Percentiles rank a stretch among this genome's conserved stretches.
Evolutionary conservation across 2,329 filamentous ascomycete species (phyloP).

Genomic region (Botrytis cinerea): DNA sequence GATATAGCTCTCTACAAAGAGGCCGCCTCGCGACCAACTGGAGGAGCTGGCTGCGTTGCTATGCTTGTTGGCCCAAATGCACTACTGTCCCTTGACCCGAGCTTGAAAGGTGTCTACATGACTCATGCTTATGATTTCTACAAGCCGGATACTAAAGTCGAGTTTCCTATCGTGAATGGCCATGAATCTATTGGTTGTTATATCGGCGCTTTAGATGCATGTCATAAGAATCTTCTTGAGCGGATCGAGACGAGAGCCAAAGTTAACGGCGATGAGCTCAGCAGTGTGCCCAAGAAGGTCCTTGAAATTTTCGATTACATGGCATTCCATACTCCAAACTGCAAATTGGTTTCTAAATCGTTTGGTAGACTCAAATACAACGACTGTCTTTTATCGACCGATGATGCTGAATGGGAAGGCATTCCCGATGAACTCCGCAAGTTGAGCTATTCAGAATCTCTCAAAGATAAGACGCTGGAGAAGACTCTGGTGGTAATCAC

Average conservation of each 20-base stretch:
- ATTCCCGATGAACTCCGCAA: slow-evolving; percentile 3
- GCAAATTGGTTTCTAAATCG: slow-evolving; percentile 7
- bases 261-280: not conserved
- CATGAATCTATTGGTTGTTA: slow-evolving; percentile 13
- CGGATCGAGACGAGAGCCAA: not conserved
- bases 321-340: slow-evolving; percentile 16
- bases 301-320: slow-evolving; percentile 14
- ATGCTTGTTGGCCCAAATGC: slow-evolving; percentile 20
- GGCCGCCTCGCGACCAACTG: slow-evolving; percentile 9
- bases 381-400: not conserved
- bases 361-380: slow-evolving; percentile 10
- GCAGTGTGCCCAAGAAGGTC: not conserved
- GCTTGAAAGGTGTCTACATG: slow-evolving; percentile 9
- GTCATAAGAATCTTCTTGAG: not conserved
- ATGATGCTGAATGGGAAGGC: slow-evolving; percentile 8
- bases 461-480: not conserved
- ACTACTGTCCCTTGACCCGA: not conserved
- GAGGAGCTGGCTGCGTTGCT: slow-evolving; percentile 13
- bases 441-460: not conserved
- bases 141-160: slow-evolving; percentile 9
- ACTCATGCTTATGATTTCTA: slow-evolving; percentile 20
- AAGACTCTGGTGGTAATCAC: slow-evolving; percentile 7
- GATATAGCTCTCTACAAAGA: slow-evolving; percentile 18
- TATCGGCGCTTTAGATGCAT: slow-evolving; percentile 10
- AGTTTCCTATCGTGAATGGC: slow-evolving; percentile 17